Evolutionary conservation across 495 filamentous ascomycete species (phyloP), one percentile per base, ranked within the genome.

Genomic region (Podospora pseudocomata): DNA sequence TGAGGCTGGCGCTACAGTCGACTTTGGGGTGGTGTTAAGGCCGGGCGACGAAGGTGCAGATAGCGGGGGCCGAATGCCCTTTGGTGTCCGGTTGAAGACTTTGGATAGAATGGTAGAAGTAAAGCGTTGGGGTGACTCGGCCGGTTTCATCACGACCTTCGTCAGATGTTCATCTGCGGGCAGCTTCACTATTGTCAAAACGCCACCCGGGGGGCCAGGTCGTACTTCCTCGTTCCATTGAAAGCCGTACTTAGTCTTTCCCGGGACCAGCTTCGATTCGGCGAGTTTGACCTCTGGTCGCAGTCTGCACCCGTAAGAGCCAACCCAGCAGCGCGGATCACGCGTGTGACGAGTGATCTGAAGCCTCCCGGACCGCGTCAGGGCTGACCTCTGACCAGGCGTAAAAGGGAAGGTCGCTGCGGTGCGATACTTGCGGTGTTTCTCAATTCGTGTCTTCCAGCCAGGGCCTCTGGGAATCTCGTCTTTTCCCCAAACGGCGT

Each of bases 321-420:
- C 71, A 2, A 19, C 27, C 73, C 71, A 71, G 55, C 57, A 34
- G 16, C 65, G 49, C 54, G 68, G 66, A 34, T 75, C 68, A 0
- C 57, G 23, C 20, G 55, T 44, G 63, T 75, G 71, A 54, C 58
- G 26, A 5, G 66, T 60, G 13, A 72, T 58, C 30, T 60, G 28
- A 0, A 73, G 27, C 53, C 67, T 66, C 18, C 28, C 61, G 30
- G 67, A 67, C 19, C 61, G 66, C 44, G 67, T 65, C 27, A 74
- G 11, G 20, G 53, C 66, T 11, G 71, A 71, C 27, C 64, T 59
- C 65, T 75, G 73, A 4, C 73, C 71, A 0, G 73, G 71, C 1
- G 65, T 71, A 28, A 71, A 71, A 7, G 73, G 73, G 26, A 71
- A 75, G 44, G 63, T 65, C 13, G 67, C 69, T 3, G 73, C 66